Conservation (phyloP, 2,329 filamentous ascomycete genomes). For the Aspergillus candidus region DNA sequence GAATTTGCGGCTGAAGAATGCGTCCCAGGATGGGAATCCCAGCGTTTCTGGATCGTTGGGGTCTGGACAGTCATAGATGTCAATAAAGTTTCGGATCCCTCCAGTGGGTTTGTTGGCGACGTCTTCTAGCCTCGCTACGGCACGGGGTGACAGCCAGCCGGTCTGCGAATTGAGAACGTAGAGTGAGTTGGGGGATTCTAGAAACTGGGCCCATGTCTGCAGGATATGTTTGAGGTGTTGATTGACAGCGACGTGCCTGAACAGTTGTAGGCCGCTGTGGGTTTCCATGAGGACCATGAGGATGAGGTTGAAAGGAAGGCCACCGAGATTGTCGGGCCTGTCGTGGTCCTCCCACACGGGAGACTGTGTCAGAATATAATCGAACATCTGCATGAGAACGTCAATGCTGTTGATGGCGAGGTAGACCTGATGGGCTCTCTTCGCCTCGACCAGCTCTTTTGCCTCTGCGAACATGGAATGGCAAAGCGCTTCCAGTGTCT, state of each 20-base stretch:
- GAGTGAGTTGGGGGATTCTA: background rate
- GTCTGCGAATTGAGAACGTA: background rate
- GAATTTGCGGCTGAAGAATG: background rate
- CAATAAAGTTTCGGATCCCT: background rate
- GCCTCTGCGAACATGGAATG: background rate
- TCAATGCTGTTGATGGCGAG: background rate
- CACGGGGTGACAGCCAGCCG: background rate
- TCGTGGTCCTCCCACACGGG: background rate
- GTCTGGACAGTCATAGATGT: background rate
- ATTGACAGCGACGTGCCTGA: background rate
- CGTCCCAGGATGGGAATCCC: background rate
- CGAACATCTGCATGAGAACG: background rate
- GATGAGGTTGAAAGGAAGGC: background rate
- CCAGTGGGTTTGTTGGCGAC: background rate
- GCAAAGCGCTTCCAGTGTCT: background rate
- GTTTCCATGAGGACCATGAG: background rate
- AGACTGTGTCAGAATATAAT: background rate
- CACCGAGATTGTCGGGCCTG: background rate
- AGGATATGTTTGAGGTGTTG: background rate
- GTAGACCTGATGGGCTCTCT: background rate
- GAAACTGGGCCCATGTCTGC: background rate
- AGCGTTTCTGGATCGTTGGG: background rate
- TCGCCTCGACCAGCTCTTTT: background rate
- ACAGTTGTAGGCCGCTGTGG: background rate
- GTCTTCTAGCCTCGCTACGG: background rate